Evolutionary conservation across 1,139 yeast genomes (phyloP), one percentile per base, ranked within the genome.

Genomic region (Wickerhamomyces sp.): DNA sequence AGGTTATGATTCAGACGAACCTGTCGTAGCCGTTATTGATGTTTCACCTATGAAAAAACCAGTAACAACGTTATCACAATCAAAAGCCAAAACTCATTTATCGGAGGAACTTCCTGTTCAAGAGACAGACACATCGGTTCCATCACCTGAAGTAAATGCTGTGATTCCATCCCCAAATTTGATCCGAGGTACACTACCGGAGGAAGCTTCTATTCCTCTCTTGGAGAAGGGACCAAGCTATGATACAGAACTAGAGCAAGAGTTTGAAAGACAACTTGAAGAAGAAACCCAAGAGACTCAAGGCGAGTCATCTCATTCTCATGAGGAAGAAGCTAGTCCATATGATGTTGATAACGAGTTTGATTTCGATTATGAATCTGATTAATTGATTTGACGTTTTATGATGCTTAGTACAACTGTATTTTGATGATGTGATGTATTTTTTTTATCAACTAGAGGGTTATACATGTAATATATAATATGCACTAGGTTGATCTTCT

Each of bases 351-450:
- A 61, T 35, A 60, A 57, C 15, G 64, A 61, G 26, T 66, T 60
- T 44, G 72, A 67, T 5, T 68, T 69, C 46, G 69, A 66, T 37
- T 69, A 68, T 47, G 69, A 65, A 38, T 63, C 67, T 6, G 69
- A 65, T 31, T 64, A 39, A 49, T 27, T 11, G 29, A 15, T 15
- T 18, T 32, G 11, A 11, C 11, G 13, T 32, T 11, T 35, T 27
- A 23, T 10, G 26, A 30, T 15, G 35, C 27, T 15, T 35, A 23
- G 8, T 35, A 31, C 11, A 13, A 30, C 10, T 41, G 23, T 18
- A 18, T 18, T 4, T 5, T 18, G 23, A 18, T 18, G 23, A 18
- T 18, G 23, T 18, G 23, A 18, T 18, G 23, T 18, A 18, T 18
- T 18, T 18, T 18, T 18, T 18, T 18, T 18, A 18, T 18, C 23